These are phyloP conservation scores for Eucalyptus curtisii DNA, from an alignment of 345 rosid species.

Conservation along the genomic window DNA sequence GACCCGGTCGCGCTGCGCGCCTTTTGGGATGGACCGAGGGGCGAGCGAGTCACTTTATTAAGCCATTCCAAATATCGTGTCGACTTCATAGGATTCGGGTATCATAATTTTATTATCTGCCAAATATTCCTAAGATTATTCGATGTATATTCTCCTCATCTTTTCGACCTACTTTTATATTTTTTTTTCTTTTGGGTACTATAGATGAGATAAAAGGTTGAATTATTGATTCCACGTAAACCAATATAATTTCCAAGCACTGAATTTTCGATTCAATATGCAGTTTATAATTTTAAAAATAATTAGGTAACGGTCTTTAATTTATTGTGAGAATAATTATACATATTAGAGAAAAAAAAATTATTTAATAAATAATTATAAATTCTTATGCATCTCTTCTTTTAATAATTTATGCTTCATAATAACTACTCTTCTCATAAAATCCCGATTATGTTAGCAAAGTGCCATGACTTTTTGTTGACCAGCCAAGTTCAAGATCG, in stretches of 20 bases:
- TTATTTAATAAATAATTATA: no score
- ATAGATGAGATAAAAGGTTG: no score
- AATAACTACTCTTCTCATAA: rapidly evolving
- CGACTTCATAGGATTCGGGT: neutral
- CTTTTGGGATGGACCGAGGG: neutral
- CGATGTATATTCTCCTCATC: neutral
- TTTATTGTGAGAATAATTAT: rapidly evolving
- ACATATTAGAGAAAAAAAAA: no score
- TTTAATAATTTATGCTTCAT: no score
- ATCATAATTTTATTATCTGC: neutral
- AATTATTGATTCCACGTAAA: neutral
- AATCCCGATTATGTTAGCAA: no score
- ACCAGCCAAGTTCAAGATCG: neutral
- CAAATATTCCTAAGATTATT: neutral
- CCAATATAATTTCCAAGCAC: rapidly evolving
- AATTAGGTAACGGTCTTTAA: rapidly evolving
- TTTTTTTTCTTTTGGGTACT: neutral
- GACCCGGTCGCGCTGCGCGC: neutral
- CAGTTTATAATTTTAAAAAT: neutral
- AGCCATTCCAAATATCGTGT: neutral
- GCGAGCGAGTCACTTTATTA: neutral
- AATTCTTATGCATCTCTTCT: rapidly evolving
- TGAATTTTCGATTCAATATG: neutral
- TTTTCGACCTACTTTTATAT: neutral
- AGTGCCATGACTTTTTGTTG: no score